A percentile compares a stretch with the other conserved stretches of the same genome.
Evolutionary conservation across 768 basidiomycete genomes (phyloP).

Genomic region (Kwoniella bestiolae): DNA sequence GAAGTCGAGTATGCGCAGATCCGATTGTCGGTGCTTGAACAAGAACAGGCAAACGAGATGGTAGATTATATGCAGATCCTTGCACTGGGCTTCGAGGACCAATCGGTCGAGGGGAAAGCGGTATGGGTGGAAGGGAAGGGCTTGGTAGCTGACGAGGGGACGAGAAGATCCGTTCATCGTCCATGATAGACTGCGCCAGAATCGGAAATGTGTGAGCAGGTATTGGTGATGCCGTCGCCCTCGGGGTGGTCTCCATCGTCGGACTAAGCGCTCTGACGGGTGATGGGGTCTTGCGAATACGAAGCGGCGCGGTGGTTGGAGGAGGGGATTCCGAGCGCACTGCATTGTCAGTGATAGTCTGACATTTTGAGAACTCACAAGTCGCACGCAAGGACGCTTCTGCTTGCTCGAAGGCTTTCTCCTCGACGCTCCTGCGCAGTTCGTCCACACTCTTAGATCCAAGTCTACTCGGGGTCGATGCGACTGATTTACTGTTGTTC

Average conservation of each 20-base stretch:
- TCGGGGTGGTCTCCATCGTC: slow-evolving; percentile 8
- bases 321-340: slow-evolving; percentile 14
- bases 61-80: background rate
- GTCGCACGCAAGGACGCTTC: slow-evolving; percentile 15
- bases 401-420: background rate
- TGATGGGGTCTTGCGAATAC: slow-evolving; percentile 42
- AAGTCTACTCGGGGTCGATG: slow-evolving; percentile 6
- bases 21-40: slow-evolving; percentile 16
- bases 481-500: slow-evolving; percentile 63
- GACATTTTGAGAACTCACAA: slow-evolving; percentile 9
- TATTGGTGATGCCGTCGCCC: slow-evolving; percentile 3
- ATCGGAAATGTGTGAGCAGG: background rate
- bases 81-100: slow-evolving; percentile 28
- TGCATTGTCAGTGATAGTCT: slow-evolving; percentile 1
- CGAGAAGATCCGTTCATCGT: slow-evolving; percentile 7
- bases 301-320: slow-evolving; percentile 34
- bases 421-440: background rate
- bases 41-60: background rate
- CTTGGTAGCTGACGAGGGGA: slow-evolving; percentile 18
- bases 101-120: slow-evolving; percentile 29
- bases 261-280: slow-evolving; percentile 8
- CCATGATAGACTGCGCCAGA: background rate
- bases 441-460: slow-evolving; percentile 12
- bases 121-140: slow-evolving; percentile 8
- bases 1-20: slow-evolving; percentile 40